Evolutionary conservation across 192 early-diverging fungal genomes (phyloP).

Genomic region (Podila minutissima): DNA sequence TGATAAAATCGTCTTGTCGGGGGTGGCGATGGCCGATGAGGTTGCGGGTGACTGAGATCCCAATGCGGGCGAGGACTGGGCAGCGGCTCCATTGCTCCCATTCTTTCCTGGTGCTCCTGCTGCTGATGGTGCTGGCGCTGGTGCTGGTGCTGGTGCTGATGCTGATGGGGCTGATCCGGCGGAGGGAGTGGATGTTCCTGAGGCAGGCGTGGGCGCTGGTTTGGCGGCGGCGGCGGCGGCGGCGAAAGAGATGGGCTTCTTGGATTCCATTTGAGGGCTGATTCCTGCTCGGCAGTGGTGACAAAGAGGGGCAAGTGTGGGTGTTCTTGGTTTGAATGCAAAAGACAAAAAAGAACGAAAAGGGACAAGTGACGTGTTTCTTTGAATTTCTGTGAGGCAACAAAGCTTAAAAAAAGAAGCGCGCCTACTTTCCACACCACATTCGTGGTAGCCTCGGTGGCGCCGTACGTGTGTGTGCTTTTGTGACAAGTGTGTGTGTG

Average conservation of each 20-base stretch:
- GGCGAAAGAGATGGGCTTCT: conserved; percentile 46
- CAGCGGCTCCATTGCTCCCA: conserved; percentile 5
- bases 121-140: neutral
- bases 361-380: neutral
- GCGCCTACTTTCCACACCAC: too few relatives aligned
- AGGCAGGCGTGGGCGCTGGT: conserved; percentile 2
- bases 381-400: too few relatives aligned
- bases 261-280: conserved; percentile 27
- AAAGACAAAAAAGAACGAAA: neutral
- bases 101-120: conserved; percentile 19
- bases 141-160: neutral
- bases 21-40: neutral
- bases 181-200: neutral
- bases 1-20: conserved; percentile 9
- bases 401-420: too few relatives aligned
- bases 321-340: conserved; percentile 1
- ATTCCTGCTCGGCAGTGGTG: neutral
- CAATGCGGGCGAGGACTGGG: conserved; percentile 12
- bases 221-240: conserved; percentile 30
- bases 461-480: too few relatives aligned
- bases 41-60: conserved; percentile 17
- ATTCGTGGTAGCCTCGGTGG: too few relatives aligned
- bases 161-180: conserved; percentile 9
- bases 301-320: neutral
- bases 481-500: too few relatives aligned